Base-by-base conservation (phyloP, 2,329 filamentous ascomycete genomes). In the Fusarium albidum region DNA sequence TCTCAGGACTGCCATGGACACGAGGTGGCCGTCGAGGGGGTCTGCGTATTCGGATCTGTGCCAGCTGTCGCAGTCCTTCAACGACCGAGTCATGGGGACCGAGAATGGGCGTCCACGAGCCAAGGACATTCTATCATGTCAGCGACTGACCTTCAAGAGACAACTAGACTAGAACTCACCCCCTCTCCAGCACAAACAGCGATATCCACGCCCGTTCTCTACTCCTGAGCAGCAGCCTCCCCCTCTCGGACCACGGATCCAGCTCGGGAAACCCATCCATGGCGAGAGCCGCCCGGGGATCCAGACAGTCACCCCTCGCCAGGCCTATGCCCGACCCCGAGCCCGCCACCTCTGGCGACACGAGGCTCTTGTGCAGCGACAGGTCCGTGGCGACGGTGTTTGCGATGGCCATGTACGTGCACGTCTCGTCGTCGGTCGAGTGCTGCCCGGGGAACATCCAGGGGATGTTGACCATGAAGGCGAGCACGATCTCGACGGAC, bases 401-500 rank as follows among this genome's bases (percentile, higher is more conserved):
- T 2, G 88, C 88, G 74, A 88, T 86, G 2, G 87, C 83, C 47
- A 91, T 83, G 61, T 89, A 91, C 34, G 84, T 82, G 52, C 87
- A 90, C 0, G 88, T 90, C 63, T 90, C 88, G 55, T 91, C 88
- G 59, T 91, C 88, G 9, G 86, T 86, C 69, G 84, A 87, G 64
- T 88, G 85, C 52, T 82, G 75, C 3, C 86, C 85, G 2, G 86
- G 85, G 26, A 84, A 83, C 81, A 91, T 90, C 88, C 88, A 91
- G 0, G 88, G 88, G 7, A 91, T 82, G 55, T 90, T 90, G 27
- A 90, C 81, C 84, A 91, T 88, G 66, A 91, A 91, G 0, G 86
- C 88, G 2, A 91, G 74, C 0, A 91, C 85, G 49, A 91, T 90
- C 68, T 91, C 88, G 6, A 90, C 86, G 0, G 88, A 91, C 49